Base-by-base conservation (phyloP, 768 basidiomycete species). In the Guyanaporus albipodus region DNA sequence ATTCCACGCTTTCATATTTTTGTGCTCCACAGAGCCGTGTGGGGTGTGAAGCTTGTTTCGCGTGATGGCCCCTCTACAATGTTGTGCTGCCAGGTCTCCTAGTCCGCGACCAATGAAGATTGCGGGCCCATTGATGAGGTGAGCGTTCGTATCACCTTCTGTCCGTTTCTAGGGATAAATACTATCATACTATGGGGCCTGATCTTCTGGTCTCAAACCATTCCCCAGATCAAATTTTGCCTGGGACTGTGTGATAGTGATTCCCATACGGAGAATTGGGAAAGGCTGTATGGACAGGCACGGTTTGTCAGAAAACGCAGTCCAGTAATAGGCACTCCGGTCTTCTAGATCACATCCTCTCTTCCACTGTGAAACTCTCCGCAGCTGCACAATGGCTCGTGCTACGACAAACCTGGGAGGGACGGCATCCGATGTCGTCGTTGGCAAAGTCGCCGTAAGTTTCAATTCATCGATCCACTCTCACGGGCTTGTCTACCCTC, bases 371-470 rank as follows among this genome's bases (percentile, higher is more conserved):
- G 21, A 39, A 39, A 41, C n/a, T 19, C 17, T 22, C 4, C 28
- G 8, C 15, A 5, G 22, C 27, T 7, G 7, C 31, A 15, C 32
- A 26, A 73, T 72, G 69, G 56, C 56, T 15, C 49, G 40, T 24
- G 57, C 56, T 37, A 69, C 68, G 8, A 59, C 56, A 0, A 65
- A 60, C 15, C 65, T 74, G 11, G 71, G 73, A 18, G 70, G 72
- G 8, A 67, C 70, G 11, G 68, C 70, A 19, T 66, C 68, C 2
- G 46, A 62, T 23, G 22, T 72, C 41, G 56, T 63, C 36, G 67
- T 76, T 32, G 68, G 64, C 2, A 69, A 69, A 53, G 62, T 71
- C 24, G 72, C 63, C 7, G 73, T 75, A 46, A 49, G 69, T 24
- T 19, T 22, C 4, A 9, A 11, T 37, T 22, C 12, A 4, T 11